Evolutionary conservation across 139 green algal genomes (phyloP).

Genomic region (Haematococcus sp.): DNA sequence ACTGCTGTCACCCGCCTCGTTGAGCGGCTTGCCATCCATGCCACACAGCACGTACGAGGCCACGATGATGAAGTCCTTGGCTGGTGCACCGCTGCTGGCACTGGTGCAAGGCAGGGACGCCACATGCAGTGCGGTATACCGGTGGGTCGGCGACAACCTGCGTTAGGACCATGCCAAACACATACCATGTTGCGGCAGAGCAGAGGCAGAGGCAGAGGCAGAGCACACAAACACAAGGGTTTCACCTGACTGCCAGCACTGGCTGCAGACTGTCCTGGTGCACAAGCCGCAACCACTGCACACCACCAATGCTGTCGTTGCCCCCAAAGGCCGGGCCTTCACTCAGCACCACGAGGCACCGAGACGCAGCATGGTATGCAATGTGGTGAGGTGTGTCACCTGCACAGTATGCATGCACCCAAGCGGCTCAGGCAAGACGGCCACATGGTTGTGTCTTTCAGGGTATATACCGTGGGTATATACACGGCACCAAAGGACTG

Average conservation of each 20-base stretch:
- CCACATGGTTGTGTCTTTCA: too few species aligned
- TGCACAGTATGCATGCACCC: neutral
- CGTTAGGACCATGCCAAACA: too few species aligned
- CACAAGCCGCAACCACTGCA: constrained; percentile 25
- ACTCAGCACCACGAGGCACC: constrained; percentile 22
- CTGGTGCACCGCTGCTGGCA: neutral
- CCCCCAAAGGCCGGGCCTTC: neutral
- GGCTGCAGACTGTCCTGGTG: constrained; percentile 27
- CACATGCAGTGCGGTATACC: constrained; percentile 10
- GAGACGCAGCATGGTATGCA: constrained; percentile 20
- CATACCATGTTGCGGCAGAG: too few species aligned
- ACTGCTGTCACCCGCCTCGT: neutral
- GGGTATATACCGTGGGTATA: too few species aligned
- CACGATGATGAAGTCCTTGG: constrained; percentile 31
- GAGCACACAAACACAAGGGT: too few species aligned
- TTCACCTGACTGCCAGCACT: constrained; percentile 3
- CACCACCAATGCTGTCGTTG: neutral
- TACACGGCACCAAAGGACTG: too few species aligned
- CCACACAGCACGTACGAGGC: constrained; percentile 19
- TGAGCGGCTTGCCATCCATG: neutral
- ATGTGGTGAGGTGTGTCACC: constrained; percentile 30
- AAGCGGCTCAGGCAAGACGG: too few species aligned
- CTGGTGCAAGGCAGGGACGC: constrained; percentile 17
- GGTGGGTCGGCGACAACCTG: constrained; percentile 15
- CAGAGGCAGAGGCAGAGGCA: too few species aligned